Base-by-base conservation (phyloP, 495 filamentous ascomycete genomes). In the Neurospora discreta region DNA sequence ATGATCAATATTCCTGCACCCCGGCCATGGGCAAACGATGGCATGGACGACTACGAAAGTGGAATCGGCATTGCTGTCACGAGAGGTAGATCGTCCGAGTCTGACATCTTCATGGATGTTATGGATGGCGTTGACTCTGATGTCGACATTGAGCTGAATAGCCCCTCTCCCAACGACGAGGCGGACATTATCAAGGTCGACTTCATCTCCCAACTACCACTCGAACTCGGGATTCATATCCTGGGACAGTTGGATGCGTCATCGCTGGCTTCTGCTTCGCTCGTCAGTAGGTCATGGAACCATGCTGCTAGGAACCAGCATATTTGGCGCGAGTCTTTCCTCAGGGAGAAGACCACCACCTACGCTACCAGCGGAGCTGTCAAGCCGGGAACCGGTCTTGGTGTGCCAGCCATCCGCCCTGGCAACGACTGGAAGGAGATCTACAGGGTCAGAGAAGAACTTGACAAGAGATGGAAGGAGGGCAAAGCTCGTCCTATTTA, bases 371-470 rank as follows among this genome's bases (percentile, higher is more conserved):
- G 86, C 71, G 77, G 73, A 13, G 76, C 80, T 41, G 73, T 86
- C 46, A 76, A 80, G 72, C 83, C 83, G 0, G 85, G 85, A 33
- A 72, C 77, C 1, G 84, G 85, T 8, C 74, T 82, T 60, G 86
- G 86, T 43, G 79, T 88, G 26, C 86, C 80, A 71, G 74, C 79
- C 44, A 76, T 86, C 77, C 82, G 77, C 65, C 84, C 84, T 74
- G 79, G 77, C 69, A 84, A 84, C 81, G 87, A 97, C 77, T 99
- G 95, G 95, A 93, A 93, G 83, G 86, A 88, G 70, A 92, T 97
- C 81, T 96, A 92, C 79, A 82, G 88, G 73, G 90, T 90, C 44
- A 90, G 92, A 68, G 85, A 88, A 68, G 86, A 90, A 71, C 85
- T 99, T 38, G 90, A 94, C 70, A 82, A 85, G 68, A 89, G 91